A percentile compares a stretch with the other conserved stretches of the same genome.
These are phyloP conservation scores for Capsella bursapastoris DNA, from an alignment of 345 rosid species.

Conservation along the genomic window DNA sequence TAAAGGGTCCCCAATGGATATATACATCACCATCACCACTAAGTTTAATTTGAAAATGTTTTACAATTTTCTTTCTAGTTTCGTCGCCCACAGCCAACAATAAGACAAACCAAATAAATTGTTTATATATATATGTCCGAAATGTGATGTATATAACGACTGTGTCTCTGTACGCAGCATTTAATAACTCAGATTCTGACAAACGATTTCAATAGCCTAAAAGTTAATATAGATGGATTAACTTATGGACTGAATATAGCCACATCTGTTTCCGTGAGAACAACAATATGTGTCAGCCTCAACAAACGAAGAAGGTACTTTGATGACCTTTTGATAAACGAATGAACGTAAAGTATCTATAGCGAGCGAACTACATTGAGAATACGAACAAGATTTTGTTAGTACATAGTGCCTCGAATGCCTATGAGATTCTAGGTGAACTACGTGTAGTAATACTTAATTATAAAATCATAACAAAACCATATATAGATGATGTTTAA, in stretches of 20 bases:
- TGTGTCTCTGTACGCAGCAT: neutral
- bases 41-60: slow-evolving; percentile 23
- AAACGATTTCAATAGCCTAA: neutral
- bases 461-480: neutral
- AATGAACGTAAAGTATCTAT: neutral
- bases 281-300: slow-evolving; percentile 29
- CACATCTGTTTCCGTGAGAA: neutral
- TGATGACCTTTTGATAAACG: neutral
- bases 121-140: neutral
- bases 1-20: slow-evolving; percentile 37
- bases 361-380: neutral
- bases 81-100: slow-evolving; percentile 10
- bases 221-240: neutral
- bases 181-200: slow-evolving; percentile 28
- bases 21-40: slow-evolving; percentile 7
- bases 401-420: neutral
- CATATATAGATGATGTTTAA: neutral
- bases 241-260: neutral
- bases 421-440: neutral
- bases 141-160: slow-evolving; percentile 4
- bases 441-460: neutral
- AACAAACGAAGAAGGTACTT: slow-evolving; percentile 1
- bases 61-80: slow-evolving; percentile 6
- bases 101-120: slow-evolving; percentile 30
- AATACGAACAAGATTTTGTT: neutral